Conservation (phyloP, 805 yeast species). For the Maudiozyma pseudohumilis region DNA sequence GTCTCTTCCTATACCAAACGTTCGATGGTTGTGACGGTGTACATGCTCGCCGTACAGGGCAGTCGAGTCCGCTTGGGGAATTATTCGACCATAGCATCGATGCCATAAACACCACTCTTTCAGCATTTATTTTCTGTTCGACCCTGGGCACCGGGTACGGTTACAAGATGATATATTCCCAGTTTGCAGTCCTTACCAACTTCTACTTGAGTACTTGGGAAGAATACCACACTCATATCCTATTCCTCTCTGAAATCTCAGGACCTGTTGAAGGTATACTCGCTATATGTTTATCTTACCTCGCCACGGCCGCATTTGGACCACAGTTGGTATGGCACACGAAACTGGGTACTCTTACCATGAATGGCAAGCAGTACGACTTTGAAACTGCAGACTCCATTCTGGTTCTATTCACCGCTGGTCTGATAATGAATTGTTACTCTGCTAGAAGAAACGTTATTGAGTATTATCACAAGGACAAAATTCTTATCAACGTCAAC, state of each 20-base stretch:
- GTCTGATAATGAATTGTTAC: conserved; percentile 52
- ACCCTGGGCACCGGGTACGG: conserved; percentile 71
- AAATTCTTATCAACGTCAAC: conserved; percentile 12
- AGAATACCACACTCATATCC: conserved; percentile 80
- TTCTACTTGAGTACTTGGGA: conserved; percentile 93
- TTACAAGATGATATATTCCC: conserved; percentile 48
- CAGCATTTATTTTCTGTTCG: conserved; percentile 62
- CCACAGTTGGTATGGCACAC: conserved; percentile 52
- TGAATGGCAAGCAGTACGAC: conserved; percentile 12
- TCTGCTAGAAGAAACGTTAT: conserved; percentile 58
- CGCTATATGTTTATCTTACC: conserved; percentile 44
- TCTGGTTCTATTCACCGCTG: conserved; percentile 48
- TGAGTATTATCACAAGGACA: conserved; percentile 33
- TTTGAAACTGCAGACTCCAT: conserved; percentile 38
- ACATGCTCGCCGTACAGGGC: conserved; percentile 94
- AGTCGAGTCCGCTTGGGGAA: conserved; percentile 89
- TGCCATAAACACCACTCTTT: conserved; percentile 69
- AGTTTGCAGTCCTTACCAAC: conserved; percentile 66
- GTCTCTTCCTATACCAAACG: conserved; percentile 84
- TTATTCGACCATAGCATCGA: conserved; percentile 84
- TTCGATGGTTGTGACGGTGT: conserved; percentile 95
- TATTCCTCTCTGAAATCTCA: conserved; percentile 67
- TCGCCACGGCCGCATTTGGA: conserved; percentile 60
- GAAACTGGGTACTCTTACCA: conserved; percentile 27
- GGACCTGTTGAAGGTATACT: conserved; percentile 95